A percentile compares a stretch with the other conserved stretches of the same genome.
phyloP scores from a whole-genome alignment of 495 filamentous ascomycete genomes.

The Xylaria curta region DNA sequence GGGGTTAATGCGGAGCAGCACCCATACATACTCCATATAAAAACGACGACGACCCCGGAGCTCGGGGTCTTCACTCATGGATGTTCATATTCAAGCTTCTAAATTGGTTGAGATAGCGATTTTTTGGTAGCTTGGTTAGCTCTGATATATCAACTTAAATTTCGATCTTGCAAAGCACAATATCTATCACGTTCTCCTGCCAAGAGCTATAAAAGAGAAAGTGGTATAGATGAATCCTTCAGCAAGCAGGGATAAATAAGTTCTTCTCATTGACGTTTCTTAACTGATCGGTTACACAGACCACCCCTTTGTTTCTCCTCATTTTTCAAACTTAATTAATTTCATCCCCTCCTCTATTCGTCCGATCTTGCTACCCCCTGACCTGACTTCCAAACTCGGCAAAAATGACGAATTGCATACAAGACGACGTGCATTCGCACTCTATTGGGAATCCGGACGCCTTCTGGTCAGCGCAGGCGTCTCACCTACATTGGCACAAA shows the following conservation, averaged over 20 bases:
- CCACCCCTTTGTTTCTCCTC: conserved; percentile 2
- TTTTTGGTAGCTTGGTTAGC: background rate
- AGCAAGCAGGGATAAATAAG: background rate
- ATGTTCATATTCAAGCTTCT: background rate
- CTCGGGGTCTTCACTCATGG: background rate
- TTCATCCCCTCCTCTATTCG: background rate
- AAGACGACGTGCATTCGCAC: conserved; percentile 57
- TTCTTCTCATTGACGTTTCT: background rate
- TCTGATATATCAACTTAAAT: background rate
- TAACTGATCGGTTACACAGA: conserved; percentile 6
- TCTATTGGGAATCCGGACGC: conserved; percentile 67
- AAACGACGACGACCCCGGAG: background rate
- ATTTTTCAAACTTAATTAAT: background rate
- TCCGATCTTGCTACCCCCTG: background rate
- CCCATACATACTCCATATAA: conserved; percentile 1
- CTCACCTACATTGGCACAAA: conserved; percentile 80
- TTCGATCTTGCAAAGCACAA: background rate
- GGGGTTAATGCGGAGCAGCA: conserved; percentile 9
- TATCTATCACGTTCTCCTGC: background rate
- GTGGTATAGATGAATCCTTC: background rate
- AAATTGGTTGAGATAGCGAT: background rate
- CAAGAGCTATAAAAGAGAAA: background rate
- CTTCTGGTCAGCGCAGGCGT: conserved; percentile 82
- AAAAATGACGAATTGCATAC: conserved; percentile 44
- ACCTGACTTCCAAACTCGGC: background rate